These are phyloP conservation scores for Colletotrichum falcatum DNA, from an alignment of 2,329 filamentous ascomycete species.

Conservation along the genomic window DNA sequence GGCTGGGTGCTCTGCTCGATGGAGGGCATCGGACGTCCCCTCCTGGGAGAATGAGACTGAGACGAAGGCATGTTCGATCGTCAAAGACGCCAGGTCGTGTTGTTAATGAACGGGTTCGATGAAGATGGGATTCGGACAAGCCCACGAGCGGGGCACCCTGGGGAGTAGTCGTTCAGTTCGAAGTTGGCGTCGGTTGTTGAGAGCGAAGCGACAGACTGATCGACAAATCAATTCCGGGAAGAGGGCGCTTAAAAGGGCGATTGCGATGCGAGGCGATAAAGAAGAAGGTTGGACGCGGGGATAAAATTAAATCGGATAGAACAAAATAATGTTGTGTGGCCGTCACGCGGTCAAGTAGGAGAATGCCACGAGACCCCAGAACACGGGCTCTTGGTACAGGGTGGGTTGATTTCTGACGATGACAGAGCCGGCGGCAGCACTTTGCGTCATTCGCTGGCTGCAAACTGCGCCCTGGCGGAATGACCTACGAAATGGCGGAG, in stretches of 20 bases:
- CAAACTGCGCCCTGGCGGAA: constrained; percentile 38
- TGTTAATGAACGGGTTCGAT: constrained; percentile 13
- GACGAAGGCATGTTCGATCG: constrained; percentile 29
- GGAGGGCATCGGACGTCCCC: constrained; percentile 36
- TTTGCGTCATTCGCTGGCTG: constrained; percentile 41
- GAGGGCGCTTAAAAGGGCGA: constrained; percentile 23
- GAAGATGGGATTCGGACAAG: constrained; percentile 18
- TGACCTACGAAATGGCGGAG: constrained; percentile 36
- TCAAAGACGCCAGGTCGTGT: background rate
- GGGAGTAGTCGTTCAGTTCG: constrained; percentile 23
- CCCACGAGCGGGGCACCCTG: constrained; percentile 35
- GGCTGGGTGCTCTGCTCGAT: constrained; percentile 30
- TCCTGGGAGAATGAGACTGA: constrained; percentile 29
- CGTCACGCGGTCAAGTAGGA: constrained; percentile 43
- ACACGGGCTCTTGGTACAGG: constrained; percentile 28
- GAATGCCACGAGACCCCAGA: constrained; percentile 41
- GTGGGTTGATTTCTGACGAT: constrained; percentile 40
- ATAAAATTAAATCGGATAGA: constrained; percentile 25
- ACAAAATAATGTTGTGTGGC: constrained; percentile 20
- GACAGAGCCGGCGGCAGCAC: constrained; percentile 31
- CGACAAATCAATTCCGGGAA: background rate
- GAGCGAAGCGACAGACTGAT: constrained; percentile 1
- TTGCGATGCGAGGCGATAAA: constrained; percentile 5
- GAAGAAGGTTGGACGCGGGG: constrained; percentile 6
- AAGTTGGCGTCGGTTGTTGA: constrained; percentile 6